Percentiles rank a stretch among this genome's conserved stretches.
Evolutionary conservation across 2,329 filamentous ascomycete genomes (phyloP).

Genomic region (Clarireedia monteithiana): DNA sequence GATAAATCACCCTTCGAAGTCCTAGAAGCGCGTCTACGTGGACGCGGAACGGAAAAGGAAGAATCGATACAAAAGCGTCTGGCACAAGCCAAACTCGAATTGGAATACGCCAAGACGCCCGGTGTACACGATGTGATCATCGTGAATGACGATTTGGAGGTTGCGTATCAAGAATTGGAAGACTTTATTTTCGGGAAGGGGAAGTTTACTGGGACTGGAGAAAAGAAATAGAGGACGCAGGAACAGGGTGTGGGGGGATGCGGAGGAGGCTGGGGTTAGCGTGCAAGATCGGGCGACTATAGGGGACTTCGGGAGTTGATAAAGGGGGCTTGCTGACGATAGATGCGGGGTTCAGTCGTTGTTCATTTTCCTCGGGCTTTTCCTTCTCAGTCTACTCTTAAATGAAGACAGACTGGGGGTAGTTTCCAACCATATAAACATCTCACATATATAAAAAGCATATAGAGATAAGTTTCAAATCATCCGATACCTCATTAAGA

Average conservation of each 20-base stretch:
- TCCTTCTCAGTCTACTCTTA: too few species aligned
- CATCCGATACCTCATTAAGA: neutral
- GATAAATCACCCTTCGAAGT: conserved; percentile 40
- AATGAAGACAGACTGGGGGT: too few species aligned
- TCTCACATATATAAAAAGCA: neutral
- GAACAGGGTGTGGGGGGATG: neutral
- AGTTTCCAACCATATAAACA: too few species aligned
- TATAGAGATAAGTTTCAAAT: neutral
- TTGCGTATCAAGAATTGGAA: conserved; percentile 45
- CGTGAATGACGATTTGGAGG: conserved; percentile 57
- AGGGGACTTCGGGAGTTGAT: too few species aligned
- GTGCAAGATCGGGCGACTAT: too few species aligned
- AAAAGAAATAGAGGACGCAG: neutral
- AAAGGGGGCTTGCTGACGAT: too few species aligned
- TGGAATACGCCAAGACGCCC: conserved; percentile 61
- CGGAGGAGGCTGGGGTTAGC: neutral
- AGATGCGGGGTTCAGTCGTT: too few species aligned
- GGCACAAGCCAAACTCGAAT: conserved; percentile 63
- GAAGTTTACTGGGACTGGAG: conserved; percentile 2
- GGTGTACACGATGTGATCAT: conserved; percentile 60
- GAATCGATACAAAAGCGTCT: conserved; percentile 62
- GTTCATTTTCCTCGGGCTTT: too few species aligned
- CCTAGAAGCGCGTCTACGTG: conserved; percentile 66
- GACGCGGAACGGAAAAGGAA: conserved; percentile 71
- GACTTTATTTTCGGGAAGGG: conserved; percentile 36